phyloP scores from a whole-genome alignment of 345 rosid species.

The Firmiana major region DNA sequence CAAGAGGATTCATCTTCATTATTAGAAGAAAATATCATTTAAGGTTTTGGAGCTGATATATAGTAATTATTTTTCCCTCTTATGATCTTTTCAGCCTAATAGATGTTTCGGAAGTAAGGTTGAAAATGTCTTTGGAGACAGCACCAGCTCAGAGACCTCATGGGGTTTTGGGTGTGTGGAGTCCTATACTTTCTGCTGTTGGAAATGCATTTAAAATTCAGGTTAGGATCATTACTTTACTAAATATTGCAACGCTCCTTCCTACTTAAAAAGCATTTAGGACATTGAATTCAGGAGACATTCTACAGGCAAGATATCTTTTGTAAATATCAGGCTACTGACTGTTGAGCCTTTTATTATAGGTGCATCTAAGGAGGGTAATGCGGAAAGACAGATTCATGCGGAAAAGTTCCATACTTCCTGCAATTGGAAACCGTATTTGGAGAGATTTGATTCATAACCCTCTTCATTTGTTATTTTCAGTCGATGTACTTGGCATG shows the following conservation, averaged over 20 bases:
- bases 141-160: conserved; percentile 91
- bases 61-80: conserved; percentile 4
- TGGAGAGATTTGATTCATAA: conserved; percentile 98
- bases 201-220: conserved; percentile 97
- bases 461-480: conserved; percentile 87
- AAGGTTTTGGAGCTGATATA: conserved; percentile 1
- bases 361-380: conserved; percentile 96
- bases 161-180: conserved; percentile 93
- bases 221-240: conserved; percentile 37
- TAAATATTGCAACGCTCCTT: background rate
- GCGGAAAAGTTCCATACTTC: conserved; percentile 83
- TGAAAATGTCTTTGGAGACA: conserved; percentile 85
- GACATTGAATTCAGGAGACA: conserved; percentile 6
- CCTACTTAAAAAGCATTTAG: background rate
- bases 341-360: conserved; percentile 23
- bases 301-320: conserved; percentile 16
- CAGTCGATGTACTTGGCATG: conserved; percentile 97
- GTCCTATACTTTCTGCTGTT: conserved; percentile 89
- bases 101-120: conserved; percentile 91
- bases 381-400: conserved; percentile 87
- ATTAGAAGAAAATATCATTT: background rate
- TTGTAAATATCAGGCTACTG: conserved; percentile 14
- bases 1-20: conserved; percentile 9
- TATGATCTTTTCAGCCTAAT: conserved; percentile 58
- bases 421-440: conserved; percentile 82